These are phyloP conservation scores for Pseudogymnoascus sp. DNA, from an alignment of 2,329 filamentous ascomycete species.

Conservation along the genomic window DNA sequence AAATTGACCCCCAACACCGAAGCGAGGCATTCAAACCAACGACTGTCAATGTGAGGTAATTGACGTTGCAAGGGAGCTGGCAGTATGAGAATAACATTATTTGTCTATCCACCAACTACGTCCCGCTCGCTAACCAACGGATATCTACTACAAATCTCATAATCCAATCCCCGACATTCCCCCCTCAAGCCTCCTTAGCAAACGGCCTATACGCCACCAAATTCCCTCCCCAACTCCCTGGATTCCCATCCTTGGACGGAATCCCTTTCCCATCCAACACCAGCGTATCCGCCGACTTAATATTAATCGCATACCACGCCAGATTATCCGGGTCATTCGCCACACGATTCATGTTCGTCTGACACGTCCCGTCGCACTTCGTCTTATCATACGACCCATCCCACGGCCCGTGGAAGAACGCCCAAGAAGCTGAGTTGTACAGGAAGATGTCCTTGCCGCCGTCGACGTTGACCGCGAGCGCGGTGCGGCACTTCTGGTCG, in stretches of 20 bases:
- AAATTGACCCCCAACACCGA: too few species aligned
- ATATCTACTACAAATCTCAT: neutral
- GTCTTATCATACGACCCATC: neutral
- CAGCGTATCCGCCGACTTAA: neutral
- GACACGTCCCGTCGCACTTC: conserved; percentile 8
- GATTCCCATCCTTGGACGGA: neutral
- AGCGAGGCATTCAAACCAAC: too few species aligned
- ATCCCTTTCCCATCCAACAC: neutral
- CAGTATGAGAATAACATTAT: neutral
- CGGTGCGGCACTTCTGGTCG: conserved; percentile 26
- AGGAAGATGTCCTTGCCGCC: conserved; percentile 25
- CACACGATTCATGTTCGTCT: conserved; percentile 8
- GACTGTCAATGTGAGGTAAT: neutral
- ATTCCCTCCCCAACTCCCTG: conserved; percentile 1
- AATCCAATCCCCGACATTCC: neutral
- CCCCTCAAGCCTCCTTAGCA: neutral
- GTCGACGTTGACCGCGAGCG: conserved; percentile 21
- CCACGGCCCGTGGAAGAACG: conserved; percentile 28
- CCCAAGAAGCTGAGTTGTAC: conserved; percentile 31
- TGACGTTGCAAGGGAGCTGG: neutral
- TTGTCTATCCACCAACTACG: neutral
- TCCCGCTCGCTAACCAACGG: neutral
- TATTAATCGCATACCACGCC: conserved; percentile 13
- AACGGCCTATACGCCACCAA: neutral
- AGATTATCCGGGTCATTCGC: neutral